Evolutionary conservation across 108 stramenopile species (phyloP), one percentile per base, ranked within the genome.

Genomic region (Skeletonema potamos): DNA sequence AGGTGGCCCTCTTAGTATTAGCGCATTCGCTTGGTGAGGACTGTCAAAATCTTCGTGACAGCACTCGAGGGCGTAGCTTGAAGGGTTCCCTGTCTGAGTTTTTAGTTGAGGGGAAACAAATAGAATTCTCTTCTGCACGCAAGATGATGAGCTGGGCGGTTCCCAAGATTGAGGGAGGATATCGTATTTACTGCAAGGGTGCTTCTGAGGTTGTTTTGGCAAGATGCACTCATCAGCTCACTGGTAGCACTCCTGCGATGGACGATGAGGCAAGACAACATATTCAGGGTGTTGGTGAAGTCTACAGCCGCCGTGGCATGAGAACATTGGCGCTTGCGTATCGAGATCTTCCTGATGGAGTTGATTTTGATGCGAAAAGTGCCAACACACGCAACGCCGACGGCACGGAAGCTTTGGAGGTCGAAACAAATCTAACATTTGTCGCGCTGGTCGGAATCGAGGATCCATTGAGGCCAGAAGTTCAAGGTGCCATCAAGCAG

Each of bases 101-200:
- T 66, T 73, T 90, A 24, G 71, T 62, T 6, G 86, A 91, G 62
- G 92, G 92, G n/a, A 91, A 92, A 58, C 85, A 89, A 64, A 76
- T 88, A 65, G 85, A 83, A 4, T 98, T 98, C 79, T 90, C 94
- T 18, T 96, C 94, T 2, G 87, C 90, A 43, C 82, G 96, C 8
- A 97, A 97, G 71, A 85, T 93, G 88, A 97, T 97, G 96, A 85
- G 84, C 48, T 94, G 92, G 95, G 89, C 86, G 48, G 91, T 95
- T 6, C 90, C 87, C 27, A 55, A 68, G 37, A 64, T 82, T 17
- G 67, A 59, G 39, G 93, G 92, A 27, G 86, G 89, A 9, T 94
- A 88, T 65, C 82, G 93, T 27, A 66, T 95, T 39, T 95, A 90
- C 81, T 85, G 78, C 74, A 97, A 95, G 72, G 96, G 96, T 54